A percentile compares a stretch with the other conserved stretches of the same genome.
Evolutionary conservation across 257 asterid genomes (phyloP).

Genomic region (Scutellaria barbata): DNA sequence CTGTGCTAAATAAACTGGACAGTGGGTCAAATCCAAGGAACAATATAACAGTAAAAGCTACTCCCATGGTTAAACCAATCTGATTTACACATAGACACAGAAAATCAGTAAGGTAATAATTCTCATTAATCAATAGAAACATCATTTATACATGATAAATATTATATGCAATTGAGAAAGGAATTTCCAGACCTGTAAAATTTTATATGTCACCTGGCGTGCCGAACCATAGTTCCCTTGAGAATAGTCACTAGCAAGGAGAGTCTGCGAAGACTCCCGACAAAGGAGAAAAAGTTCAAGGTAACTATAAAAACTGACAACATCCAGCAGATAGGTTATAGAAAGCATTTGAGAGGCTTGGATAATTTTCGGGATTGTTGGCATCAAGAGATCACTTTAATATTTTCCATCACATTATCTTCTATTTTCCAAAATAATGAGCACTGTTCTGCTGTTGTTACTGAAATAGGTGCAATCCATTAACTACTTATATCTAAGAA

Average conservation of each 20-base stretch:
- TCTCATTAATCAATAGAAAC: constrained; percentile 14
- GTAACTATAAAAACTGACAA: constrained; percentile 18
- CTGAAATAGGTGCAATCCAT: background rate
- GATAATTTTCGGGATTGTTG: background rate
- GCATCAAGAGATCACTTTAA: background rate
- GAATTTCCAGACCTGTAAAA: constrained; percentile 65
- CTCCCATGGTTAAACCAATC: constrained; percentile 75
- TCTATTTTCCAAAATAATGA: background rate
- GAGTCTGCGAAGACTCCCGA: constrained; percentile 59
- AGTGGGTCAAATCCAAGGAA: constrained; percentile 67
- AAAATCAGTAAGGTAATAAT: constrained; percentile 19
- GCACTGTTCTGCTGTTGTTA: background rate
- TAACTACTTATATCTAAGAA: background rate
- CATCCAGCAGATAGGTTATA: background rate
- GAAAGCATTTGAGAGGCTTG: constrained; percentile 19
- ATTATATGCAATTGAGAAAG: constrained; percentile 18
- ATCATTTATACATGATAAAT: background rate
- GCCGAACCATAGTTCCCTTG: constrained; percentile 80
- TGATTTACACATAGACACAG: constrained; percentile 34
- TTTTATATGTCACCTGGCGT: constrained; percentile 74
- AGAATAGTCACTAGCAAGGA: constrained; percentile 84
- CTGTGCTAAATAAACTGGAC: constrained; percentile 77
- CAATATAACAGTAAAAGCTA: constrained; percentile 62
- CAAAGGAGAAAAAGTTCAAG: constrained; percentile 15
- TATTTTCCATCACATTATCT: background rate